Base-by-base conservation (phyloP, 148 eudicot species). In the Rhododendron kiyosumense region DNA sequence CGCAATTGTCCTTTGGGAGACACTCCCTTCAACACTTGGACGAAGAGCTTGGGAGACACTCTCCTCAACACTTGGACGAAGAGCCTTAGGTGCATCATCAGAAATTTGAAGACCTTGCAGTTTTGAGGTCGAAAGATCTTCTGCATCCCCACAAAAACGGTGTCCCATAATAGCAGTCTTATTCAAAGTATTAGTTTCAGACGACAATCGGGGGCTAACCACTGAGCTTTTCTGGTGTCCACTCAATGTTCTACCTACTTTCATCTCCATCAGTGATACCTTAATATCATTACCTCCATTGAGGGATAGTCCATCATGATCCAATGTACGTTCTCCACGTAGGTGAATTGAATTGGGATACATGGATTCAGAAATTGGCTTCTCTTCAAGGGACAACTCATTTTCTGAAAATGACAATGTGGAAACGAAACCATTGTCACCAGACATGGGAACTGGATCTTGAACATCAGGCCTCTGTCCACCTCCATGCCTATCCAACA, bases 401-500 rank as follows among this genome's bases (percentile, higher is more conserved):
- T 84, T 82, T 76, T 80, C 88, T 73, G 87, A 41, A 81, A 74
- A 74, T 61, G 86, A 36, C 52, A 79, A 51, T 17, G 83, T 87
- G 78, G 89, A 87, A 85, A 78, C 32, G 86, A 78, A 88, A 41
- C 87, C 84, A 54, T 88, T 86, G 85, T 78, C 71, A 75, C 63
- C 86, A 51, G 86, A 63, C 85, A 84, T 36, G 11, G 85, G 83
- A 54, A 84, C 49, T 76, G 88, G 86, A 79, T 90, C 96, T 84
- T 92, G 95, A 87, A 93, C 94, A 89, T 94, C 98, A 63, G 96
- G 94, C 85, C 97, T 92, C 85, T 86, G 90, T 86, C 93, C 96
- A 87, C 87, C 90, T 87, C 96, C 96, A 82, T 95, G 96, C 86
- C 98, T 92, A 30, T 90, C 92, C 86, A 97, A 83, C 61, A 98